Evolutionary conservation across 208 protist genomes (phyloP), one percentile per base, ranked within the genome.

Genomic region (Acanthamoeba royreba): DNA sequence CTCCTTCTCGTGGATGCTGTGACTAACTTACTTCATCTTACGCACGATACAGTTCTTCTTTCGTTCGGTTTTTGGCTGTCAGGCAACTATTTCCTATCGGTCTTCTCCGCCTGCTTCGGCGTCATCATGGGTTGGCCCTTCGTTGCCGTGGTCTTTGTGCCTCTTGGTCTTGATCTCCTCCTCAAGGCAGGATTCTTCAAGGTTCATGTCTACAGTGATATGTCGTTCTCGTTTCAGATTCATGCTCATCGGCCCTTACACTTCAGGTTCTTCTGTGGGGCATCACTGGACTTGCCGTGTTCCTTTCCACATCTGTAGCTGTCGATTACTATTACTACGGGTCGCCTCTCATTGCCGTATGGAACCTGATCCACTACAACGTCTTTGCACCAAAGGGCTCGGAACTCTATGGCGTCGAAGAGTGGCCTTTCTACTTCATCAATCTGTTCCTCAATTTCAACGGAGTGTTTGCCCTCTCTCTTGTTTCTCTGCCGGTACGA

Each of bases 391-490:
- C 58, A 11, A 91, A 87, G 7, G 96, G 97, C 15, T 94, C 98
- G 2, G 96, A 98, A 61, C 95, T 99, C 9, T 99, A 99, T 94
- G 98, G 98, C 79, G 94, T 97, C 0, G 98, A 99, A 95, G 97
- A 98, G 47, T 98, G 96, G 97, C 94, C 79, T 63, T 99, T 98
- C 83, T 99, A 99, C 95, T 93, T 98, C 31, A 97, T 97, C 87
- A 99, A 99, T 94, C 93, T 98, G 22, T 92, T 97, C 40, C 96
- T 99, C 17, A 99, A 99, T 94, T 98, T 98, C 91, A 98, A 99
- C 94, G n/a, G 99, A 1, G 91, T 96, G 25, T 98, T 99, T 86
- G 38, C 98, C 9, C 90, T 97, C 4, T 96, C 95, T 13, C 89
- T 97, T 11, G 7, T 96, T 8, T 63, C 93, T 1, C 38, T 92